phyloP scores from a whole-genome alignment of 1,139 yeast species.

The Nakaseomyces uthaithaninus region DNA sequence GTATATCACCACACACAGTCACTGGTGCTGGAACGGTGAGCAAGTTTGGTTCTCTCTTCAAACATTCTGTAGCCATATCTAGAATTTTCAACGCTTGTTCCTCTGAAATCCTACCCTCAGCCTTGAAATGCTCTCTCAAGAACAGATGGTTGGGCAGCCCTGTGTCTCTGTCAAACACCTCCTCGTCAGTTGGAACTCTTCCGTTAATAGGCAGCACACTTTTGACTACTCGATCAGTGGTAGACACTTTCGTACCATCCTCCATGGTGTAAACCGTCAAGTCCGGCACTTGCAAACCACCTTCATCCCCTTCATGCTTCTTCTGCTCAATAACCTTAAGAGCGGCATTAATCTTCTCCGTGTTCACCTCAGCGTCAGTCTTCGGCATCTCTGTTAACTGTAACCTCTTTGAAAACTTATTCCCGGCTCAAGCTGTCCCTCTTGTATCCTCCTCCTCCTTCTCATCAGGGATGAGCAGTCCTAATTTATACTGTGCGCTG shows the following conservation, averaged over 20 bases:
- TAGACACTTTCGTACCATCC: constrained; percentile 58
- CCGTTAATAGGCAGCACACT: constrained; percentile 65
- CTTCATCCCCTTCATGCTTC: constrained; percentile 21
- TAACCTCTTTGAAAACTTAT: no score
- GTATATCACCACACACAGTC: constrained; percentile 93
- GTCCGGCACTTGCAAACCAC: constrained; percentile 31
- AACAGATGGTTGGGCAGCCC: constrained; percentile 71
- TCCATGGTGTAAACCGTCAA: constrained; percentile 53
- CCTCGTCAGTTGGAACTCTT: constrained; percentile 54
- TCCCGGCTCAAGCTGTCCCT: no score
- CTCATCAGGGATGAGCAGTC: no score
- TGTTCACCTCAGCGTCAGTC: constrained; percentile 33
- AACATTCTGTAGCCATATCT: constrained; percentile 56
- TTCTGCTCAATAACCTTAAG: constrained; percentile 60
- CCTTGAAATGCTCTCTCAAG: constrained; percentile 62
- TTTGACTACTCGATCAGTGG: constrained; percentile 60
- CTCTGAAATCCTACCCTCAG: constrained; percentile 73
- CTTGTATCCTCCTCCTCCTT: no score
- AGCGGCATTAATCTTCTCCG: constrained; percentile 66
- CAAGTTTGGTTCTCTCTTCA: constrained; percentile 69
- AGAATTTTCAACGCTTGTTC: constrained; percentile 67
- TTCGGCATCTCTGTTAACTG: constrained; percentile 8
- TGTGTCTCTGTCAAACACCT: constrained; percentile 48
- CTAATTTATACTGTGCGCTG: no score
- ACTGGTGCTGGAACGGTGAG: constrained; percentile 85